Percentiles rank a stretch among this genome's conserved stretches.
These are phyloP conservation scores for Sporothrix luriei DNA, from an alignment of 2,329 filamentous ascomycete genomes.

Conservation along the genomic window DNA sequence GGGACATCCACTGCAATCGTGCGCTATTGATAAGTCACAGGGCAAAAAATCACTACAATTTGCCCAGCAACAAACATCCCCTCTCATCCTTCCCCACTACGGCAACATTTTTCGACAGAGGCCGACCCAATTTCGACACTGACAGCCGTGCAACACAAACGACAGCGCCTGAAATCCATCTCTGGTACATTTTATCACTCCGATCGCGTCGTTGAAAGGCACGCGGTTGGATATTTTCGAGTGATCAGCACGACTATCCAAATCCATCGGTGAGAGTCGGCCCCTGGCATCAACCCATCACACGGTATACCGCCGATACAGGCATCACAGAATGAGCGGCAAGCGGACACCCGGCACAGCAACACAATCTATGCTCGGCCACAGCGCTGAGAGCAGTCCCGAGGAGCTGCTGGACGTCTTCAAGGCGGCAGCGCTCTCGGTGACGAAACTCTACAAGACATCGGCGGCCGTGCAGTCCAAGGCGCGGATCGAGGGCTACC, in stretches of 20 bases:
- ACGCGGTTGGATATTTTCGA: background rate
- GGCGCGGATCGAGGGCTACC: slow-evolving; percentile 80
- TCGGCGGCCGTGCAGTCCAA: slow-evolving; percentile 76
- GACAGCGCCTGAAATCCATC: background rate
- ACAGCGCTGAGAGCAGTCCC: slow-evolving; percentile 41
- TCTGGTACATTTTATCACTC: background rate
- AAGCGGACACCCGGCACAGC: background rate
- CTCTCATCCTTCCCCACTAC: slow-evolving; percentile 7
- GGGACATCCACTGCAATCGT: slow-evolving; percentile 25
- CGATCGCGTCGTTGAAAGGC: slow-evolving; percentile 7
- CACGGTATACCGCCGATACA: background rate
- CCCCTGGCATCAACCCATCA: background rate
- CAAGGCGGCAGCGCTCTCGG: slow-evolving; percentile 86
- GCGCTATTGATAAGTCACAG: slow-evolving; percentile 17
- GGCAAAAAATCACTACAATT: slow-evolving; percentile 19
- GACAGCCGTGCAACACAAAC: slow-evolving; percentile 1
- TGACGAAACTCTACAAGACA: slow-evolving; percentile 95
- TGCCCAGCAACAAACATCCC: slow-evolving; percentile 29
- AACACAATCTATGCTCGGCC: slow-evolving; percentile 19
- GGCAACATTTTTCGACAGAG: background rate
- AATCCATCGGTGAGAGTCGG: background rate
- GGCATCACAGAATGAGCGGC: background rate
- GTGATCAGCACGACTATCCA: background rate
- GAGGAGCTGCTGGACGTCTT: slow-evolving; percentile 83
- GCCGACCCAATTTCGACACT: background rate